phyloP scores from a whole-genome alignment of 2,329 filamentous ascomycete species.

The Colletotrichum magnum region DNA sequence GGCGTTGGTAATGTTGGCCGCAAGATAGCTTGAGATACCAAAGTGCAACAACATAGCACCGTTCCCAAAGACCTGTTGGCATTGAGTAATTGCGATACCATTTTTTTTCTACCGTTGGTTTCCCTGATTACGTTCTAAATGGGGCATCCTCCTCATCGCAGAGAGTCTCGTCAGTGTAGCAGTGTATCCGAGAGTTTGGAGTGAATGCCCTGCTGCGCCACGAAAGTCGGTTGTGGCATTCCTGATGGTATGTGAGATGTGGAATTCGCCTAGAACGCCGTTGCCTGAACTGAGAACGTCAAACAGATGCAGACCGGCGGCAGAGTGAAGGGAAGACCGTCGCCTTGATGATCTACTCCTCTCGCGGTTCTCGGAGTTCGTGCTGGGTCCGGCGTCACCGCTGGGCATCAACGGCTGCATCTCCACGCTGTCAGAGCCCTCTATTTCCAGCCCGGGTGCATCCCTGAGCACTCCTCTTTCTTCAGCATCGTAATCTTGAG shows the following conservation, averaged over 20 bases:
- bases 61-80: conserved; percentile 34
- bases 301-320: conserved; percentile 54
- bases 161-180: conserved; percentile 62
- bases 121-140: conserved; percentile 37
- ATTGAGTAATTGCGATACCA: conserved; percentile 19
- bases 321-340: conserved; percentile 35
- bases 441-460: conserved; percentile 51
- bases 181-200: conserved; percentile 69
- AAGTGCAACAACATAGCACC: conserved; percentile 18
- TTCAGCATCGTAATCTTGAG: conserved; percentile 69
- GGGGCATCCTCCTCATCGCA: conserved; percentile 37
- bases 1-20: conserved; percentile 96
- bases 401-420: conserved; percentile 52
- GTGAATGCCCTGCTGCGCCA: conserved; percentile 63
- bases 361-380: conserved; percentile 30
- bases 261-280: conserved; percentile 67
- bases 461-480: conserved; percentile 66
- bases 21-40: conserved; percentile 76
- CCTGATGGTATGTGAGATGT: conserved; percentile 64
- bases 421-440: conserved; percentile 61
- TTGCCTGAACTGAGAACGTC: conserved; percentile 70
- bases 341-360: conserved; percentile 42
- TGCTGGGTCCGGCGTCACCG: conserved; percentile 26
- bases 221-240: conserved; percentile 63
- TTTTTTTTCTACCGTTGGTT: conserved; percentile 34